phyloP scores from a whole-genome alignment of 2,329 filamentous ascomycete species.

The Botrytis galanthina region DNA sequence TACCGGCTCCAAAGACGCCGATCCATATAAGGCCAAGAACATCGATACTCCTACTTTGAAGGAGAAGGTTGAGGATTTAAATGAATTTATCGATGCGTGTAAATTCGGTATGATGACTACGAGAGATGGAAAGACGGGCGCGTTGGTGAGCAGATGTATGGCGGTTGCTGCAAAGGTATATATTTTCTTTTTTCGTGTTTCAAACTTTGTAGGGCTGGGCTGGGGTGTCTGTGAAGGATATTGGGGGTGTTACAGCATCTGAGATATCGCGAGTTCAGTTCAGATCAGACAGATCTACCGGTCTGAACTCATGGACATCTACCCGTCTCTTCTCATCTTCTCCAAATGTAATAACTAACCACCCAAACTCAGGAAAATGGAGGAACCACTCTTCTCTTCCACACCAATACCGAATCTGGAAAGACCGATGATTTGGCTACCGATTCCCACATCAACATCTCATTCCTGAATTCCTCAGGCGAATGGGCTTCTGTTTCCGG shows the following conservation, averaged over 20 bases:
- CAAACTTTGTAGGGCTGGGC: neutral
- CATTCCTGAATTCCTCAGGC: constrained; percentile 72
- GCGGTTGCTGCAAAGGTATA: constrained; percentile 71
- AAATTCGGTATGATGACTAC: constrained; percentile 94
- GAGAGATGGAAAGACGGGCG: constrained; percentile 59
- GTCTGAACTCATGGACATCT: neutral
- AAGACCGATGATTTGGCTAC: constrained; percentile 78
- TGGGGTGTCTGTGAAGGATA: no score
- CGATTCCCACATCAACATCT: constrained; percentile 75
- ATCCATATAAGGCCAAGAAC: constrained; percentile 77
- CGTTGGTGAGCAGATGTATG: constrained; percentile 82
- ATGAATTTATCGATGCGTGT: constrained; percentile 65
- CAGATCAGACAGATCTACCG: neutral
- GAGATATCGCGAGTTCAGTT: neutral
- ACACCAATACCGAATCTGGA: constrained; percentile 86
- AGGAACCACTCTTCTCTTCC: constrained; percentile 81
- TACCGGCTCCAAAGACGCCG: constrained; percentile 61
- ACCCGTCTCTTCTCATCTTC: neutral
- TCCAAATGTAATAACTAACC: neutral
- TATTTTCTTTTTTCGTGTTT: neutral
- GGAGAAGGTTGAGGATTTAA: constrained; percentile 74
- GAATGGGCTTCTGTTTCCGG: constrained; percentile 90
- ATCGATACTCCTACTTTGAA: constrained; percentile 59
- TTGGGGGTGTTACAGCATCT: neutral
- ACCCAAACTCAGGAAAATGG: constrained; percentile 60